A percentile compares a stretch with the other conserved stretches of the same genome.
These are phyloP conservation scores for Saxophila tyrrhenica DNA, from an alignment of 495 filamentous ascomycete genomes.

Conservation along the genomic window DNA sequence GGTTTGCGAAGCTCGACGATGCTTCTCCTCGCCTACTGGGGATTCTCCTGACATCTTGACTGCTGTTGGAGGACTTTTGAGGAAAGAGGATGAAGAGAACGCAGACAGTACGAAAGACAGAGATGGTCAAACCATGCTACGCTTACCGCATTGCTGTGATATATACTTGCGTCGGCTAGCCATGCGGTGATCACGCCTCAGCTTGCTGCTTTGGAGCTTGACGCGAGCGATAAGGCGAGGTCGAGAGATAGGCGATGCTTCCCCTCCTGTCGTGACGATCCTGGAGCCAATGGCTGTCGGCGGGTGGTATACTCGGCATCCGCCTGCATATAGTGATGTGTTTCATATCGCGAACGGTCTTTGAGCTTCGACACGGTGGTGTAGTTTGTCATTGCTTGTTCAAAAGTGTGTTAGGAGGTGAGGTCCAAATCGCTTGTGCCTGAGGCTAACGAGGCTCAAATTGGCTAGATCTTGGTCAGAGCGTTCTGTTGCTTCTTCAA, in stretches of 20 bases:
- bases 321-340: too few relatives aligned
- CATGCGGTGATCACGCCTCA: neutral
- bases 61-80: neutral
- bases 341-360: too few relatives aligned
- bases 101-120: neutral
- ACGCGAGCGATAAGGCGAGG: neutral
- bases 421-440: too few relatives aligned
- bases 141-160: too few relatives aligned
- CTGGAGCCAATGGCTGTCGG: too few relatives aligned
- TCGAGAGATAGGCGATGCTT: neutral
- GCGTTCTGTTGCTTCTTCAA: neutral
- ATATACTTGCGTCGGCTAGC: too few relatives aligned
- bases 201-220: neutral
- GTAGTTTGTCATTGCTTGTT: too few relatives aligned
- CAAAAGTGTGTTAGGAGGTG: too few relatives aligned
- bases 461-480: neutral
- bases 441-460: neutral
- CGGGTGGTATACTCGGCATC: too few relatives aligned
- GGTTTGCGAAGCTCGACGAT: neutral
- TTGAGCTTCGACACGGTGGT: too few relatives aligned
- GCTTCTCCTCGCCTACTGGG: neutral
- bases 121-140: too few relatives aligned
- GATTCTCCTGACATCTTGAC: neutral
- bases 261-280: neutral
- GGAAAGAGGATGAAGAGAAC: neutral